Conservation (phyloP, 2,329 filamentous ascomycete genomes). For the Penicillium sp. region DNA sequence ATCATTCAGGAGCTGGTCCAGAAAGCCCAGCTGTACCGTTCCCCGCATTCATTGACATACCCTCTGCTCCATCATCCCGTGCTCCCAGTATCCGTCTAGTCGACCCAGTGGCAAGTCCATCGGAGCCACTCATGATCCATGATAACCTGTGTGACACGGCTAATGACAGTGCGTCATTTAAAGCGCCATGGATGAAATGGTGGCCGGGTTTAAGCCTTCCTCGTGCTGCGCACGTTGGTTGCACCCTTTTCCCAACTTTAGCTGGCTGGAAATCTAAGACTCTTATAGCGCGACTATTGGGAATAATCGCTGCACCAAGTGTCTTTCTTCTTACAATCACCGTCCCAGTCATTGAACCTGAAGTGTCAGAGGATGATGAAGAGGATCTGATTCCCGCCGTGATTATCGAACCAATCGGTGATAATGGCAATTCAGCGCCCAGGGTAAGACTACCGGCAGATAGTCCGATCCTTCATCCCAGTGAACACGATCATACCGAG, state of each 20-base stretch:
- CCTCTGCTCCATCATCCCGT: conserved; percentile 49
- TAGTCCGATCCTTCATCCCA: conserved; percentile 37
- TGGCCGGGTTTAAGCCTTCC: conserved; percentile 81
- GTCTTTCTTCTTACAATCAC: conserved; percentile 90
- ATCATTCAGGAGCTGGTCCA: conserved; percentile 14
- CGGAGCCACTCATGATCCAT: conserved; percentile 34
- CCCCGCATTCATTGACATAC: conserved; percentile 67
- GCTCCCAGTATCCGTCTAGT: conserved; percentile 61
- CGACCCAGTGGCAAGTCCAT: conserved; percentile 47
- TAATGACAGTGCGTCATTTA: conserved; percentile 45
- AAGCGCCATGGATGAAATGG: conserved; percentile 61
- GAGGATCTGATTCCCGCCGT: conserved; percentile 42
- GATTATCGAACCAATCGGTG: conserved; percentile 28
- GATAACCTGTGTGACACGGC: conserved; percentile 37
- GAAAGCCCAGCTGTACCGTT: conserved; percentile 64
- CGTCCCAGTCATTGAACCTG: conserved; percentile 82
- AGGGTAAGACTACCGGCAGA: conserved; percentile 43
- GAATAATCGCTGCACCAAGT: conserved; percentile 81
- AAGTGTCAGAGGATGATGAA: conserved; percentile 54
- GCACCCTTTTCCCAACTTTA: conserved; percentile 84
- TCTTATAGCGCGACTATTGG: conserved; percentile 82
- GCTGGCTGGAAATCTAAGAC: conserved; percentile 79
- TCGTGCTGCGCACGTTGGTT: conserved; percentile 69
- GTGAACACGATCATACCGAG: conserved; percentile 14
- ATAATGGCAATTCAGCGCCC: conserved; percentile 26